Evolutionary conservation across 2,329 filamentous ascomycete species (phyloP).

Genomic region (Talaromyces sp.): DNA sequence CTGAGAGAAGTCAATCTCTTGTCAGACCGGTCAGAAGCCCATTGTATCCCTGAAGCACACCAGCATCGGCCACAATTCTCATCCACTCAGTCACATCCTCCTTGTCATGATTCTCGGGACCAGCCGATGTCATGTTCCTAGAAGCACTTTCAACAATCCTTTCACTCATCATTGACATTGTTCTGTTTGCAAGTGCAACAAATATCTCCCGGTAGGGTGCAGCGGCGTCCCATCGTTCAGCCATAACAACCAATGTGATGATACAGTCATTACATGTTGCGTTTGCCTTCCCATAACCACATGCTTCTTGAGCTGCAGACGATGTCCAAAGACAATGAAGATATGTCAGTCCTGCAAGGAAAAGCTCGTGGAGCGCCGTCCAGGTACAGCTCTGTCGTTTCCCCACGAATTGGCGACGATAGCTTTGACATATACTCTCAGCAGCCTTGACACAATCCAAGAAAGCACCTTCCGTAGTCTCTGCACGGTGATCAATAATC

Average conservation of each 20-base stretch:
- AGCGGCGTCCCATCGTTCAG: conserved; percentile 31
- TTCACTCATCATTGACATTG: conserved; percentile 11
- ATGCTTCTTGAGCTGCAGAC: conserved; percentile 18
- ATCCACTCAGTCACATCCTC: not conserved
- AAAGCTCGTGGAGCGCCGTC: conserved; percentile 23
- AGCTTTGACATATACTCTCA: conserved; percentile 14
- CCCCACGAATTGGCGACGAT: conserved; percentile 20
- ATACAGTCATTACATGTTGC: conserved; percentile 30
- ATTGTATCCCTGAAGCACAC: not conserved
- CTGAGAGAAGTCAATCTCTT: not conserved
- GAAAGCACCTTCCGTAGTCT: conserved; percentile 23
- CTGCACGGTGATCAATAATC: conserved; percentile 19
- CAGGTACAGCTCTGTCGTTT: conserved; percentile 23
- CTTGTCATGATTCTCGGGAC: not conserved
- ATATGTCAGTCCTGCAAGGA: conserved; percentile 28
- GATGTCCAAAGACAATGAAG: conserved; percentile 37
- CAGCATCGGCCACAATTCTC: not conserved
- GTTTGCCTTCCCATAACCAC: conserved; percentile 22
- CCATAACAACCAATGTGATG: conserved; percentile 31
- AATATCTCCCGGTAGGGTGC: conserved; percentile 36
- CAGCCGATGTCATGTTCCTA: not conserved
- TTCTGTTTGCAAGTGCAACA: conserved; percentile 24
- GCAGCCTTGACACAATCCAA: conserved; percentile 22
- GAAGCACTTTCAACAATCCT: not conserved
- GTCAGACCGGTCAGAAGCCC: not conserved